These are phyloP conservation scores for Barnettozyma hawaiiensis DNA, from an alignment of 1,139 yeast species.

Conservation along the genomic window DNA sequence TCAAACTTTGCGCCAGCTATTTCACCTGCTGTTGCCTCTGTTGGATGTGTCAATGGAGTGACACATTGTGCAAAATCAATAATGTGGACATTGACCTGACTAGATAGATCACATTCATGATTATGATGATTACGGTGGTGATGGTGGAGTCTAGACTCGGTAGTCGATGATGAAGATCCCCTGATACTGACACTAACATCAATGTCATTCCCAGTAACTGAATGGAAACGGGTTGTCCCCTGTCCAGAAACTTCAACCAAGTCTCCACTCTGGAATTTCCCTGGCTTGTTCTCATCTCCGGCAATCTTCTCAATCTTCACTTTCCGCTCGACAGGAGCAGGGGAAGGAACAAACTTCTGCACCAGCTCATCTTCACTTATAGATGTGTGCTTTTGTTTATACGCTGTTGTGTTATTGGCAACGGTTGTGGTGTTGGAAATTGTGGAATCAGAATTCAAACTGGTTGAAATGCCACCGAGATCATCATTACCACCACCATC, in stretches of 20 bases:
- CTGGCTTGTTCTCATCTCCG: conserved; percentile 1
- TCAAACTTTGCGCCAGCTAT: neutral
- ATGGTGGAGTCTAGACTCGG: neutral
- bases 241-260: conserved; percentile 4
- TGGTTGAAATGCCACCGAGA: neutral
- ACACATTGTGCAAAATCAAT: conserved; percentile 96
- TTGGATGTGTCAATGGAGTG: conserved; percentile 44
- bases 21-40: neutral
- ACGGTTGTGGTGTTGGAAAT: conserved; percentile 1
- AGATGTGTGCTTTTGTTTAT: neutral
- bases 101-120: neutral
- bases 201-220: neutral
- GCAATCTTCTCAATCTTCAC: conserved; percentile 3
- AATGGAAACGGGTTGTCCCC: neutral
- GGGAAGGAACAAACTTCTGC: conserved; percentile 1
- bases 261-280: conserved; percentile 3
- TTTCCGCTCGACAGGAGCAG: neutral
- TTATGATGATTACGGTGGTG: too few relatives aligned
- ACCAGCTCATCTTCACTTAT: conserved; percentile 1
- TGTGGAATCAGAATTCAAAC: neutral
- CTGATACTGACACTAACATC: conserved; percentile 1
- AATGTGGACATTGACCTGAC: conserved; percentile 47
- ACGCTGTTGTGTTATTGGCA: neutral
- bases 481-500: too few relatives aligned
- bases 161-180: neutral